A percentile compares a stretch with the other conserved stretches of the same genome.
Conservation (phyloP, 495 filamentous ascomycete genomes). For the Talaromyces nanjingensis region DNA sequence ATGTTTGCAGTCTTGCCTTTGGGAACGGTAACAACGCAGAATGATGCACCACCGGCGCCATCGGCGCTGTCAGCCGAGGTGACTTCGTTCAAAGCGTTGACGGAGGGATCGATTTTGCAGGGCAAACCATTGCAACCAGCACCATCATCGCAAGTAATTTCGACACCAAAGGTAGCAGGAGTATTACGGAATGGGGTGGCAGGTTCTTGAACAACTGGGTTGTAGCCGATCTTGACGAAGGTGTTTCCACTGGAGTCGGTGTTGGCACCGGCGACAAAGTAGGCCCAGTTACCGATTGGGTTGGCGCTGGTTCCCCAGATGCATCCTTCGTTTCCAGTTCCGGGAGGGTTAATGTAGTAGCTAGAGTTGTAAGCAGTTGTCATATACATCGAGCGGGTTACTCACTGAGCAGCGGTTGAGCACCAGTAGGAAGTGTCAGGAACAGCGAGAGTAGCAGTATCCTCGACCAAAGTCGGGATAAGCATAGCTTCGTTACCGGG, state of each 20-base stretch:
- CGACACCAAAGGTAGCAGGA: conserved; percentile 60
- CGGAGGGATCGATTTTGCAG: conserved; percentile 64
- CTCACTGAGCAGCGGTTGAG: conserved; percentile 66
- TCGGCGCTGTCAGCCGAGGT: conserved; percentile 36
- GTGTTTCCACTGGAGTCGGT: conserved; percentile 57
- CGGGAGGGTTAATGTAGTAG: conserved; percentile 75
- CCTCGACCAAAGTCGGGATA: conserved; percentile 63
- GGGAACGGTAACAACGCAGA: conserved; percentile 74
- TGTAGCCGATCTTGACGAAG: conserved; percentile 73
- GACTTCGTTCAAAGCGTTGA: conserved; percentile 55
- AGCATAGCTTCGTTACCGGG: conserved; percentile 88
- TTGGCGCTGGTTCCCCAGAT: conserved; percentile 61
- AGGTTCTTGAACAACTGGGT: conserved; percentile 63
- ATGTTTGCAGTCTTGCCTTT: conserved; percentile 61
- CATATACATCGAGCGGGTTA: neutral
- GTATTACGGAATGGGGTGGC: conserved; percentile 49
- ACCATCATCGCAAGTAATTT: conserved; percentile 58
- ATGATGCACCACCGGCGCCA: conserved; percentile 64
- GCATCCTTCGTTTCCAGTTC: conserved; percentile 53
- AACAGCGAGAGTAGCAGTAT: conserved; percentile 54
- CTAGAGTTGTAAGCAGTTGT: conserved; percentile 25
- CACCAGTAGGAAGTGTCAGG: conserved; percentile 68
- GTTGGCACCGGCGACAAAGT: conserved; percentile 75
- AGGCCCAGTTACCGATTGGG: conserved; percentile 72
- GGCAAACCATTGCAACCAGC: conserved; percentile 65